phyloP scores from a whole-genome alignment of 148 eudicot species.

The Rhododendron molle region DNA sequence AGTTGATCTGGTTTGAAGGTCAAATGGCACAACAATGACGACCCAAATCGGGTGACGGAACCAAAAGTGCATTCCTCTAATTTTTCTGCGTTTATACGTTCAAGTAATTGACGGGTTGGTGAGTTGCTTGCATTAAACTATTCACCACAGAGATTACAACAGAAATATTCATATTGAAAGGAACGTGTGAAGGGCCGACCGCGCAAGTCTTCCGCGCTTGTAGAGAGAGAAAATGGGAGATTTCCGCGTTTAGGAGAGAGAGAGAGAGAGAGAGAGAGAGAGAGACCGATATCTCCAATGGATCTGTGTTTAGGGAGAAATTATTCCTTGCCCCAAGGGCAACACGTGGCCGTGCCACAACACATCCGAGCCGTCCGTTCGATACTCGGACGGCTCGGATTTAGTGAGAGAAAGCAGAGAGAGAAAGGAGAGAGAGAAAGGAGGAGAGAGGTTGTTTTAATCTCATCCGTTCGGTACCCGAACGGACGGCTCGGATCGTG shows the following conservation, averaged over 20 bases:
- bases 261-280: slow-evolving; percentile 8
- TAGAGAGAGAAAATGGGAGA: slow-evolving; percentile 16
- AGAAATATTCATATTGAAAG: slow-evolving; percentile 11
- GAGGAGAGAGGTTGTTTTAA: no score
- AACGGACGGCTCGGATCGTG: no score
- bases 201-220: neutral
- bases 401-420: no score
- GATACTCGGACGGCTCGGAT: no score
- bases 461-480: no score
- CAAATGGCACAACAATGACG: slow-evolving; percentile 2
- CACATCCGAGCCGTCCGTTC: no score
- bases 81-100: neutral
- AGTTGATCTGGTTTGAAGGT: slow-evolving; percentile 4
- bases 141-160: slow-evolving; percentile 5
- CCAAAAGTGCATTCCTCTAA: neutral
- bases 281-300: neutral
- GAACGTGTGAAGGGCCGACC: neutral
- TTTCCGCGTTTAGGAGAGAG: neutral
- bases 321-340: no score
- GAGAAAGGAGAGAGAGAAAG: no score
- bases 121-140: neutral
- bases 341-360: no score
- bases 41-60: slow-evolving; percentile 1
- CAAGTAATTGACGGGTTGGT: neutral
- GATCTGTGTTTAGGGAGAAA: no score